Evolutionary conservation across 805 yeast genomes (phyloP).

Genomic region (Starmerella apicola): DNA sequence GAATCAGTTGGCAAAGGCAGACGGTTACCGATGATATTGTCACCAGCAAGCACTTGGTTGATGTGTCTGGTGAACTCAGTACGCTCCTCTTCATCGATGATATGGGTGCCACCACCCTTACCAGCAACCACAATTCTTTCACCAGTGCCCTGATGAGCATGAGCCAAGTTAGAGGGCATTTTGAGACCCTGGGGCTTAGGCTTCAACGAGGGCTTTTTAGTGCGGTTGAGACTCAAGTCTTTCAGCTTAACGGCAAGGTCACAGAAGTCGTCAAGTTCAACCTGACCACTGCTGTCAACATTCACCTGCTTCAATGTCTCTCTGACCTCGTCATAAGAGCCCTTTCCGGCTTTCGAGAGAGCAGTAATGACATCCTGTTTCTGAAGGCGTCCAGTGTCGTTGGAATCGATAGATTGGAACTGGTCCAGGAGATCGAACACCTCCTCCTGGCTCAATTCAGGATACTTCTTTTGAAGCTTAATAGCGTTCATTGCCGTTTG

Average conservation of each 20-base stretch:
- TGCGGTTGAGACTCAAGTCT: slow-evolving; percentile 28
- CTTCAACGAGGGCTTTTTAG: slow-evolving; percentile 13
- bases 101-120: slow-evolving; percentile 86
- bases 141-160: slow-evolving; percentile 19
- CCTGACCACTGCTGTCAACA: slow-evolving; percentile 94
- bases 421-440: slow-evolving; percentile 74
- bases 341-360: slow-evolving; percentile 64
- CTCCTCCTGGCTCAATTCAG: slow-evolving; percentile 74
- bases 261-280: slow-evolving; percentile 90
- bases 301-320: slow-evolving; percentile 82
- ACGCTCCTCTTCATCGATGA: slow-evolving; percentile 94
- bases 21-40: slow-evolving; percentile 67
- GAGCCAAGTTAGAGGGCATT: slow-evolving; percentile 19
- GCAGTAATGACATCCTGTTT: slow-evolving; percentile 81
- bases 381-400: slow-evolving; percentile 90
- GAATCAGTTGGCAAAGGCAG: slow-evolving; percentile 87
- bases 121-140: slow-evolving; percentile 69
- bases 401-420: slow-evolving; percentile 64
- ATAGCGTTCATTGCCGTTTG: slow-evolving; percentile 44
- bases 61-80: slow-evolving; percentile 92
- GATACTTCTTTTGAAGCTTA: slow-evolving; percentile 67
- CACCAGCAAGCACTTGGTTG: slow-evolving; percentile 83
- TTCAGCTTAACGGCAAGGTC: slow-evolving; percentile 69
- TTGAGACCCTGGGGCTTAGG: slow-evolving; percentile 22
- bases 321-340: slow-evolving; percentile 82